Evolutionary conservation across 108 stramenopile genomes (phyloP), one percentile per base, ranked within the genome.

Genomic region (Parietichytrium sp.): DNA sequence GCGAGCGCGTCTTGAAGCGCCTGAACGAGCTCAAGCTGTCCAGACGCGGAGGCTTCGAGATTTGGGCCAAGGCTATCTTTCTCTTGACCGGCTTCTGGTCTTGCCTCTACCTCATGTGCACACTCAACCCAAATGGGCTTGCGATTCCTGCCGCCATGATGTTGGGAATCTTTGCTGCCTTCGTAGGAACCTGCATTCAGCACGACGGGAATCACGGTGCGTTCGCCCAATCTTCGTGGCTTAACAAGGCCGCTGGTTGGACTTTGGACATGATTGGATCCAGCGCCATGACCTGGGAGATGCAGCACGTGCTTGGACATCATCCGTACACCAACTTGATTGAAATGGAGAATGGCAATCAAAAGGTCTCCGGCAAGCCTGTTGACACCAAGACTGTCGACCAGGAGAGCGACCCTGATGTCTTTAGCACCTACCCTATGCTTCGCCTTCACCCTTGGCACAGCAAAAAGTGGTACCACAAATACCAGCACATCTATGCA

Each of bases 311-410:
- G 82, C 61, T 93, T n/a, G 92, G 93, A 4, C 93, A 93, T 86
- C 93, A 93, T 85, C 90, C 92, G 16, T 93, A 92, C 85, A 93
- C 93, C 29, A 93, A 93, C 83, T 55, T 93, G 3, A 85, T 90
- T 78, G 90, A 90, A 53, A 84, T 45, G 23, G 92, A 89, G 45
- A 91, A 91, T 16, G 90, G 91, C 54, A 80, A 89, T 51, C 90
- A 85, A 87, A 80, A 83, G 82, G 31, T 84, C 82, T 18, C 49
- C 48, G 48, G 25, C 48, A 49, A 29, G 48, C 16, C 15, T 23
- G 29, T 53, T 23, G 52, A 53, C 52, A 53, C 52, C 12, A 12
- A 53, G 52, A 7, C 15, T 23, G 52, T 23, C 20, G 29, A 29
- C 27, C 23, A 87, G 83, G 90, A 90, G 78, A 87, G 87, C 16